Evolutionary conservation across 2,329 filamentous ascomycete species (phyloP), one percentile per base, ranked within the genome.

Genomic region (Microthyrium microscopicum): DNA sequence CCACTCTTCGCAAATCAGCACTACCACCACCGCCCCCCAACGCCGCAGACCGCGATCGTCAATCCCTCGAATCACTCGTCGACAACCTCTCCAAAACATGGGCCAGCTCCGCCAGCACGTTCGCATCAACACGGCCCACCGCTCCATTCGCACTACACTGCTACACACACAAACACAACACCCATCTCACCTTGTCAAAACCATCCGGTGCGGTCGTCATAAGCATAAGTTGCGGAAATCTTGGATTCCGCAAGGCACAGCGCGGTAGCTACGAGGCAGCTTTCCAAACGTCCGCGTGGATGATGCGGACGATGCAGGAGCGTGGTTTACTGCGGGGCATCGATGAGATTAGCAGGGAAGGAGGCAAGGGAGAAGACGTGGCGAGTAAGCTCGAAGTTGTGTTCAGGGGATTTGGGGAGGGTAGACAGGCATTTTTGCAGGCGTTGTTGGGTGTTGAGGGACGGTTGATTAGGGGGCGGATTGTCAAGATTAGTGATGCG

Each of bases 161-260:
- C 53, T 87, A 73, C 58, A 62, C 78, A 19, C 77, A 80, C 53
- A 91, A 83, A 60, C 89, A 94, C 69, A 98, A 98, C 62, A 89
- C 82, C 15, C 83, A 95, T 57, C 70, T 98, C 47, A 94, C 85
- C 2, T 70, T 94, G 43, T 82, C 84, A 16, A 75, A 77, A 48
- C 85, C 89, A 19, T 75, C 83, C 52, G 68, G 77, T 30, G 70
- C 82, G 42, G 70, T 82, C 19, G 69, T 95, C 42, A 64, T 98
- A 42, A 83, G 77, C 9, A 57, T 92, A 45, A 80, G 79, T 2
- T 70, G 76, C 38, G 89, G 89, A 31, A 84, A 93, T 49, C 72
- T 98, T 39, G 87, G 87, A n/a, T 94, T 94, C 61, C 70, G 68
- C 47, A 91, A 95, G 59, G 64, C 72, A 13, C 72, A 75, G 31